Evolutionary conservation across 225 moss, liverwort and hornwort species (phyloP), one percentile per base, ranked within the genome.

Genomic region (Pleurozium schreberi): DNA sequence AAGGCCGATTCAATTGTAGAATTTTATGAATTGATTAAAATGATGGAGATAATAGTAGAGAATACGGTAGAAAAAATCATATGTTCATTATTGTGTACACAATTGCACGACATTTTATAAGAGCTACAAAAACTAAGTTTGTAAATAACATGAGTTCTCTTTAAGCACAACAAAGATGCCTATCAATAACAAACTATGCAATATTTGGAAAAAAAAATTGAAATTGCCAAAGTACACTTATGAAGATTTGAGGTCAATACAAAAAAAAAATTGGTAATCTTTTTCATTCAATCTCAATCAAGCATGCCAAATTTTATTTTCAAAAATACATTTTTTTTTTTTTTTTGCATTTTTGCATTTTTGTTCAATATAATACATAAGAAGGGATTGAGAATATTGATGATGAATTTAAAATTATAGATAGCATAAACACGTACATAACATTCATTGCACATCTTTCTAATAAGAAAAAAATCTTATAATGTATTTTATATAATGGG

Each of bases 1-100:
- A 94, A 63, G 76, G 95, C 94, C 64, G 91, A 96, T 79, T 88
- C 91, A 28, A 73, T 73, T 28, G 3, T 45, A 28, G 10, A 6
- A 30, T 45, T 73, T 73, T 16, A 45, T 30, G 30, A 5, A 26
- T 73, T 10, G 28, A 28, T 15, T 28, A 28, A 14, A 42, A 70
- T 70, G 26, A n/a, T 68, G 4, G 15, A 73, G 9, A 17, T 45
- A 73, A 45, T 17, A 73, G 0, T 45, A 45, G 8, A 28, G 1
- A 17, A 73, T 73, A 30, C 17, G 45, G 18, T 73, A 73, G 73
- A 73, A 45, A 5, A 43, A 9, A 71, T 17, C 28, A 42, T 4
- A 42, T 71, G 3, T 43, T 43, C 43, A 27, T 43, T 43, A 16
- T 16, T 43, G 9, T 1, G 2, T 27, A 28, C 9, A 45, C 0